phyloP scores from a whole-genome alignment of 2,329 filamentous ascomycete species.

The Cercospora sojina region DNA sequence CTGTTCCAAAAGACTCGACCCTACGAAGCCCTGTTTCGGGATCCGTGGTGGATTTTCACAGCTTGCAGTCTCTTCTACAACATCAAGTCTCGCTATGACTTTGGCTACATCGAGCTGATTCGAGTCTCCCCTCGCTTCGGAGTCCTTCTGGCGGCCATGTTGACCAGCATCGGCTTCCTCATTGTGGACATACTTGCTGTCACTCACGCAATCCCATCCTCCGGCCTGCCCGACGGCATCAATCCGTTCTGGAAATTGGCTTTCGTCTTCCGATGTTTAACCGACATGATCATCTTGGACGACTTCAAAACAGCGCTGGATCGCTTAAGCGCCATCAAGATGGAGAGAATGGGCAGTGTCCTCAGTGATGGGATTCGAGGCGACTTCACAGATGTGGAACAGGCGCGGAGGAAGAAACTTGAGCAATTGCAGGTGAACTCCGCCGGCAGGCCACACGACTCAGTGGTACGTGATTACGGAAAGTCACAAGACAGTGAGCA shows the following conservation, averaged over 20 bases:
- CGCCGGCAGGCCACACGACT: slow-evolving; percentile 2
- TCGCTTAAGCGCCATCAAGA: slow-evolving; percentile 47
- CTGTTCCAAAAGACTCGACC: slow-evolving; percentile 58
- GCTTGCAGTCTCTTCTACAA: slow-evolving; percentile 60
- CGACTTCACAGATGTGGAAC: slow-evolving; percentile 30
- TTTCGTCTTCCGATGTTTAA: slow-evolving; percentile 66
- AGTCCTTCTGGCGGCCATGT: slow-evolving; percentile 61
- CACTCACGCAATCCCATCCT: slow-evolving; percentile 40
- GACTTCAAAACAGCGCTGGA: slow-evolving; percentile 64
- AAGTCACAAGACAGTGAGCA: slow-evolving; percentile 20
- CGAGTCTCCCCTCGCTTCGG: slow-evolving; percentile 63
- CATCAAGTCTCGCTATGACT: slow-evolving; percentile 62
- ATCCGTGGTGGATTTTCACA: slow-evolving; percentile 69
- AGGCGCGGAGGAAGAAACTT: slow-evolving; percentile 28
- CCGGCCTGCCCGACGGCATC: slow-evolving; percentile 51
- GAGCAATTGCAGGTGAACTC: slow-evolving; percentile 10
- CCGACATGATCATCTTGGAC: slow-evolving; percentile 65
- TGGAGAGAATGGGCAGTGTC: slow-evolving; percentile 37
- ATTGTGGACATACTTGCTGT: slow-evolving; percentile 62
- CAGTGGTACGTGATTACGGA: slow-evolving; percentile 2
- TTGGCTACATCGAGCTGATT: slow-evolving; percentile 56
- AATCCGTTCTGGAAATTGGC: slow-evolving; percentile 66
- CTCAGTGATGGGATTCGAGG: slow-evolving; percentile 31
- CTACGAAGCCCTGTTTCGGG: slow-evolving; percentile 60
- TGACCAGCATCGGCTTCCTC: slow-evolving; percentile 60